Conservation (phyloP, 1,284 basidiomycete species). For the Tausonia pullulans region DNA sequence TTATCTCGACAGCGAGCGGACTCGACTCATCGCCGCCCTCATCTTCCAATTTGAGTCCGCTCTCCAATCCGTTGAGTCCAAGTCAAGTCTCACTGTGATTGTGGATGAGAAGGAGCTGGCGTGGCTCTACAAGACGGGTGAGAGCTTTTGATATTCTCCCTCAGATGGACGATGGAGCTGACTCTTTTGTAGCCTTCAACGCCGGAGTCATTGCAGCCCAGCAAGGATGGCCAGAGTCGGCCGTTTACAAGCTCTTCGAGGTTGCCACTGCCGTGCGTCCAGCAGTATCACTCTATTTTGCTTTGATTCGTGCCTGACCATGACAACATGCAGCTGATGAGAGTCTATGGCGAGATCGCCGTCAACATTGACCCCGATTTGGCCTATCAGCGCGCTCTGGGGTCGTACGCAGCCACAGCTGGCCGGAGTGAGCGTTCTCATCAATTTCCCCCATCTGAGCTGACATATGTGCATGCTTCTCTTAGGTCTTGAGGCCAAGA, state of each 20-base stretch:
- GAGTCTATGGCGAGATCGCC: background rate
- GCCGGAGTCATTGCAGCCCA: background rate
- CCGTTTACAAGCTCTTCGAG: conserved; percentile 1
- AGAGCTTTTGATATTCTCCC: too few relatives aligned
- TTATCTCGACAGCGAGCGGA: background rate
- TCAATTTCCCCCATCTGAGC: too few relatives aligned
- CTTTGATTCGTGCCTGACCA: too few relatives aligned
- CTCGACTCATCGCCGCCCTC: background rate
- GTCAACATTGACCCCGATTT: conserved; percentile 6
- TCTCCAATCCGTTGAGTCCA: background rate
- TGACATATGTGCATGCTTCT: too few relatives aligned
- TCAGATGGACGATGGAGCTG: too few relatives aligned
- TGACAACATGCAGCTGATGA: background rate
- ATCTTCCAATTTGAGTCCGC: background rate
- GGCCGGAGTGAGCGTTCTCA: background rate
- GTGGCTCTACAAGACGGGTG: conserved; percentile 9
- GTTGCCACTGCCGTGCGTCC: background rate
- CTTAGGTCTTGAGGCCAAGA: too few relatives aligned
- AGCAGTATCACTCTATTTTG: background rate
- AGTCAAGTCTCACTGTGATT: background rate
- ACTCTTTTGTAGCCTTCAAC: background rate
- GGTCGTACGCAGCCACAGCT: background rate
- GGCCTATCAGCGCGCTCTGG: background rate
- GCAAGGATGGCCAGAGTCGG: background rate
- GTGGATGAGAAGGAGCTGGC: conserved; percentile 2